These are phyloP conservation scores for Mycena galericulata DNA, from an alignment of 768 basidiomycete species.

Conservation along the genomic window DNA sequence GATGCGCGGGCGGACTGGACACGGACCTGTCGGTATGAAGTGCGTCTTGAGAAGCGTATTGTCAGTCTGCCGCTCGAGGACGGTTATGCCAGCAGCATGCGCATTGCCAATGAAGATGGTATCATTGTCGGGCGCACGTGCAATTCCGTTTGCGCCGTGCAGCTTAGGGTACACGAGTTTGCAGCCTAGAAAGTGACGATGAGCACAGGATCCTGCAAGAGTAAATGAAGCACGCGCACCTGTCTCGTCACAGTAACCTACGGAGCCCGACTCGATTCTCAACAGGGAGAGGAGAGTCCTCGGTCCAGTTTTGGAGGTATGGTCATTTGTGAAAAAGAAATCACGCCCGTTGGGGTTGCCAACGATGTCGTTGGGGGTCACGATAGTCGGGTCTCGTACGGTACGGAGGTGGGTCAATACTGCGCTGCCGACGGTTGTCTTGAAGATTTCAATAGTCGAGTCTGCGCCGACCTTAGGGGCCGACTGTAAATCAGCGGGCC, in stretches of 20 bases:
- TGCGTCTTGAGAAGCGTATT: conserved; percentile 68
- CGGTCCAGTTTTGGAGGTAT: conserved; percentile 62
- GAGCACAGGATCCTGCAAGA: background rate
- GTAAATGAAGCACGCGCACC: background rate
- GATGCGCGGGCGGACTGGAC: too few relatives aligned
- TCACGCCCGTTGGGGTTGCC: conserved; percentile 72
- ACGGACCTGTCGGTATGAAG: conserved; percentile 65
- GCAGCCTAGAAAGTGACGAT: conserved; percentile 56
- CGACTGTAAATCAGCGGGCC: conserved; percentile 53
- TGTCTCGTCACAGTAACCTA: conserved; percentile 73
- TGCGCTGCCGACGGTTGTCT: conserved; percentile 57
- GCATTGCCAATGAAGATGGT: conserved; percentile 74
- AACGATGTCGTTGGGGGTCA: conserved; percentile 79
- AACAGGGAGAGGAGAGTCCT: conserved; percentile 38
- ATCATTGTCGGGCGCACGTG: conserved; percentile 61
- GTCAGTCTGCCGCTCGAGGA: conserved; percentile 71
- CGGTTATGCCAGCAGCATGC: conserved; percentile 56
- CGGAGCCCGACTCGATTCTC: conserved; percentile 55
- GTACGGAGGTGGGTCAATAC: conserved; percentile 68
- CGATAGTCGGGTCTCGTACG: conserved; percentile 63
- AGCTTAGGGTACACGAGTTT: conserved; percentile 67
- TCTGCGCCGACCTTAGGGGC: conserved; percentile 69
- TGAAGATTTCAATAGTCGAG: conserved; percentile 79
- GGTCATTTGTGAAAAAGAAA: conserved; percentile 80
- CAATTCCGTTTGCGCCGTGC: conserved; percentile 72